Evolutionary conservation across 1,284 basidiomycete genomes (phyloP).

Genomic region (Anthracocystis panici-leucophaei): DNA sequence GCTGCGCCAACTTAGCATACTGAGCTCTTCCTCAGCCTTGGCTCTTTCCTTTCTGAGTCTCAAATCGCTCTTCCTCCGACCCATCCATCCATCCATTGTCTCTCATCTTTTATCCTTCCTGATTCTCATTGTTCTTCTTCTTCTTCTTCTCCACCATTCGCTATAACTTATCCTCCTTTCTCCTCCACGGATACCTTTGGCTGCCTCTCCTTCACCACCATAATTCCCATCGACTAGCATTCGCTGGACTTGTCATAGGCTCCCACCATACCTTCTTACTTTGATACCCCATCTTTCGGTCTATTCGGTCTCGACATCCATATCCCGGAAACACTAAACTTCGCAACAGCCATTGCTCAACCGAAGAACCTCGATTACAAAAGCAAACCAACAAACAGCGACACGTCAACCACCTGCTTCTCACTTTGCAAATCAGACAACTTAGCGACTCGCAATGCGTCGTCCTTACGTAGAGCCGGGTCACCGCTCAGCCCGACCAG

Average conservation of each 20-base stretch:
- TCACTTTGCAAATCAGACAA: background rate
- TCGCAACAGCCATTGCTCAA: no score
- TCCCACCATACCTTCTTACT: background rate
- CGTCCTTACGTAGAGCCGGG: conserved; percentile 49
- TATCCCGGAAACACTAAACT: background rate
- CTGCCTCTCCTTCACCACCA: background rate
- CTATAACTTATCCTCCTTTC: background rate
- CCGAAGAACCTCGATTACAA: no score
- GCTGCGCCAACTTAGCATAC: background rate
- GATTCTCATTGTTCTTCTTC: background rate
- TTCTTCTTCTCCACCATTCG: background rate
- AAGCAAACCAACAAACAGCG: background rate
- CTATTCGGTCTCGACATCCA: background rate
- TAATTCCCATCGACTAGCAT: background rate
- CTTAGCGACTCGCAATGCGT: conserved; percentile 22
- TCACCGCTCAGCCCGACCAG: conserved; percentile 44
- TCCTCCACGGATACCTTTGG: background rate
- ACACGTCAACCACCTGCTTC: background rate
- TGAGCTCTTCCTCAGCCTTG: background rate
- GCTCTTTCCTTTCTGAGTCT: background rate
- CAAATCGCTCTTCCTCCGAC: background rate
- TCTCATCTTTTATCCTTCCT: background rate
- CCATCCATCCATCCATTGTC: background rate
- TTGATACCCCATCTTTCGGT: background rate
- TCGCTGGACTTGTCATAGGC: background rate